These are phyloP conservation scores for Tolypocladium amazonense DNA, from an alignment of 2,329 filamentous ascomycete species.

Conservation along the genomic window DNA sequence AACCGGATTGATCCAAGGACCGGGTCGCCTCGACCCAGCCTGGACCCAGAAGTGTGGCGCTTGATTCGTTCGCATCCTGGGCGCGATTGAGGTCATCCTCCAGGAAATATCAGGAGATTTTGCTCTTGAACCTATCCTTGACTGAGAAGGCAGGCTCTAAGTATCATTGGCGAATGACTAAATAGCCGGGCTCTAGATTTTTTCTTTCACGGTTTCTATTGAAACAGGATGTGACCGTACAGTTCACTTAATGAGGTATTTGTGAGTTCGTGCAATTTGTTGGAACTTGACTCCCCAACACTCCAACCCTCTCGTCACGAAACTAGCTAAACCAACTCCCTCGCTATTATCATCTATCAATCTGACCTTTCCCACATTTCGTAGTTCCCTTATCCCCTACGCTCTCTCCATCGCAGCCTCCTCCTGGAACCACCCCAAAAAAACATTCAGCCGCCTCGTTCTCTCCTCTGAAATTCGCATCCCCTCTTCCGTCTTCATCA, in stretches of 20 bases:
- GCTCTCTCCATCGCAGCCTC: background rate
- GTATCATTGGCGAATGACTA: too few relatives aligned
- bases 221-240: too few relatives aligned
- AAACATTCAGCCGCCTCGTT: background rate
- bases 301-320: background rate
- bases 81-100: background rate
- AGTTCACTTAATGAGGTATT: too few relatives aligned
- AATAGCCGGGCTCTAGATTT: too few relatives aligned
- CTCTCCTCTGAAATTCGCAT: background rate
- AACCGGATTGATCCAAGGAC: background rate
- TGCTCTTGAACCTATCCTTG: too few relatives aligned
- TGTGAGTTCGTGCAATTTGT: too few relatives aligned
- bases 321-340: background rate
- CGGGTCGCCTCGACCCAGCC: background rate
- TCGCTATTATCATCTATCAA: background rate
- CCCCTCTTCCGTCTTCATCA: background rate
- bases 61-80: background rate
- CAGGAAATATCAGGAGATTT: background rate
- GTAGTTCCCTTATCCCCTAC: background rate
- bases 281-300: too few relatives aligned
- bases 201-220: too few relatives aligned
- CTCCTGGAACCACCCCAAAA: background rate
- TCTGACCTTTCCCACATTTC: background rate
- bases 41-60: too few relatives aligned
- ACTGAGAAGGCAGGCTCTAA: too few relatives aligned